These are phyloP conservation scores for Cryptococcus jaspeensis DNA, from an alignment of 1,284 basidiomycete genomes.

Conservation along the genomic window DNA sequence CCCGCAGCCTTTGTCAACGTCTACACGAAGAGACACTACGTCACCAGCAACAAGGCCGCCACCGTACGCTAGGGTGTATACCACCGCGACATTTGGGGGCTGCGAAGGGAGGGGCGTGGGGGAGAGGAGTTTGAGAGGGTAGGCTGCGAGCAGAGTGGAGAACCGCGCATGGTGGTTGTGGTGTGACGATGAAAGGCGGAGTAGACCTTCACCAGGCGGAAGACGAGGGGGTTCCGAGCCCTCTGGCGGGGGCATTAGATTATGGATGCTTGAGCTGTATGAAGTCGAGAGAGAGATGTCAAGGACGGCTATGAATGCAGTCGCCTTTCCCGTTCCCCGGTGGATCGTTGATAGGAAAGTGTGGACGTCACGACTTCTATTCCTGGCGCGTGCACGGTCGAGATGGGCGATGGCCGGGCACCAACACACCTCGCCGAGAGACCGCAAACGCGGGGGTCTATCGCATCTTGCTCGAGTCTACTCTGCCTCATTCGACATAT, in stretches of 20 bases:
- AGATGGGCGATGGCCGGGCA: no score
- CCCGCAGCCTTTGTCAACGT: constrained; percentile 56
- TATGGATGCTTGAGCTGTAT: no score
- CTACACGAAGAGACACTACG: constrained; percentile 62
- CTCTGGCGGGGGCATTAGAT: neutral
- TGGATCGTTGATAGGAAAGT: neutral
- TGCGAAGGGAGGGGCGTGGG: constrained; percentile 55
- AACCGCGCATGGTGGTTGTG: constrained; percentile 57
- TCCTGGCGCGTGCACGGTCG: no score
- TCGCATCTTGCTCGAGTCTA: neutral
- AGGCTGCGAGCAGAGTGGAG: constrained; percentile 72
- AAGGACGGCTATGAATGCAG: neutral
- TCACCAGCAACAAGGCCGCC: constrained; percentile 93
- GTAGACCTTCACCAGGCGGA: constrained; percentile 35
- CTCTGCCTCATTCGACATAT: neutral
- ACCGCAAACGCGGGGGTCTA: no score
- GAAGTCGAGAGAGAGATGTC: neutral
- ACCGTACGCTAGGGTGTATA: constrained; percentile 85
- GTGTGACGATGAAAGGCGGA: constrained; percentile 28
- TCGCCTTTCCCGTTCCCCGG: neutral
- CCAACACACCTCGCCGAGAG: neutral
- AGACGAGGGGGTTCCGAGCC: neutral
- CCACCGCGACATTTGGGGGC: constrained; percentile 58
- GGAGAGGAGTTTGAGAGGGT: constrained; percentile 87
- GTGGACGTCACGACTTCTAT: no score